Base-by-base conservation (phyloP, 345 rosid species). In the Geranium rotundifolium region DNA sequence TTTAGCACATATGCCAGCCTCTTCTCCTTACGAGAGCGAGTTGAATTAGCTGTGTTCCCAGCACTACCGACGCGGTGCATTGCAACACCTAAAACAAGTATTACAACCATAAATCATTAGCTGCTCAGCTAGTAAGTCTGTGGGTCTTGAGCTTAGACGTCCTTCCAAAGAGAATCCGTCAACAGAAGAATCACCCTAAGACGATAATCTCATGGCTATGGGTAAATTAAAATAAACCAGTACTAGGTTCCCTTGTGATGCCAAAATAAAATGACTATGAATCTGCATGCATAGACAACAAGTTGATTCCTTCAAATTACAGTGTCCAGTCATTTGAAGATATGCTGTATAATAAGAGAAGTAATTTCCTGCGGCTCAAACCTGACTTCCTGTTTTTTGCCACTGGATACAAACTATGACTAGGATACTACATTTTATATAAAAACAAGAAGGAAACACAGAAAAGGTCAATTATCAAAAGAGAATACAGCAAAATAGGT, bases 21-120 rank as follows among this genome's bases (percentile, higher is more conserved):
- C 77, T 90, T 95, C 89, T 90, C 99, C 73, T 90, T 95, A 56
- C 97, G 96, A 56, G 86, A 80, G 41, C 97, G 97, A 69, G 76
- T 84, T 73, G 97, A 88, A 83, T 85, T 84, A 57, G 76, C 63
- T 27, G 81, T 86, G 78, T 92, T 95, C 73, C 97, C 97, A 9
- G 96, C 83, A 86, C 99, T 95, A 69, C 93, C 99, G 75, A 95
- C 97, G 1, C 97, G 96, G 91, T 95, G 99, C 99, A 95, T 95
- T 57, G 82, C 85, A 71, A 67, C 58, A 77, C 83, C 85, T 76
- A 69, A 63, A 46, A 67, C 50, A 41, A 41, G 50, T 3, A 41
- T 41, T 6, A 41, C 5, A 41, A 13, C 5, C 1, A 41, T 6
- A 41, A 1, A 41, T 31, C 7, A 31, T 2, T 2, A 31, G 3